Base-by-base conservation (phyloP, 345 rosid genomes). In the Pugionium cornutum region DNA sequence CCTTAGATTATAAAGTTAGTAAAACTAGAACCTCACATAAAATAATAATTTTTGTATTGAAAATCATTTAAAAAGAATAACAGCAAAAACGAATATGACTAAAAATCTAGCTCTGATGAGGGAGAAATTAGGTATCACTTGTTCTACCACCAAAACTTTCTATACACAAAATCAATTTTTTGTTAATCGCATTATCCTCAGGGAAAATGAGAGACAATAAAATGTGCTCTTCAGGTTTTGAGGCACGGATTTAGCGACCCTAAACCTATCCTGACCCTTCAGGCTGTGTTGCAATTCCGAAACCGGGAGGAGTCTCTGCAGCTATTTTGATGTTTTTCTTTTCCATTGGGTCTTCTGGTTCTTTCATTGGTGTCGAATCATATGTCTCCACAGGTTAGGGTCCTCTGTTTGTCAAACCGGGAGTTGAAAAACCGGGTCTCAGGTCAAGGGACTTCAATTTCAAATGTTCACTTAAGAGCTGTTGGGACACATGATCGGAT, bases 401-500 rank as follows among this genome's bases (percentile, higher is more conserved):
- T 81, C 66, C 57, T 74, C 84, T 76, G 69, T 67, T 77, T 43
- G 77, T 68, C 2, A 69, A 75, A 6, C 81, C 76, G 43, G 66
- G 84, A 69, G 74, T 61, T 64, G 81, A 62, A 30, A 59, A 75
- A 69, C 77, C 70, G 31, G 83, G 78, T 56, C 78, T 82, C 62
- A 88, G 75, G 66, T 85, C 83, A 46, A 82, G 64, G 58, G 83
- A 68, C 62, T 82, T 85, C 58, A 78, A 64, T 77, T 82, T 82
- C 47, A 75, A 74, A 68, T 73, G 88, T 70, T 83, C 91, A 32
- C 85, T 80, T 58, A 80, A 67, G 48, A 85, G 77, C 80, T 85
- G 89, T 64, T 82, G 82, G 48, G 89, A 82, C 28, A 85, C 88
- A 56, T 79, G 89, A 69, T 83, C 89, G 51, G 84, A 84, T 51